A percentile compares a stretch with the other conserved stretches of the same genome.
Conservation (phyloP, 495 filamentous ascomycete genomes). For the Penicillium flavigenum region DNA sequence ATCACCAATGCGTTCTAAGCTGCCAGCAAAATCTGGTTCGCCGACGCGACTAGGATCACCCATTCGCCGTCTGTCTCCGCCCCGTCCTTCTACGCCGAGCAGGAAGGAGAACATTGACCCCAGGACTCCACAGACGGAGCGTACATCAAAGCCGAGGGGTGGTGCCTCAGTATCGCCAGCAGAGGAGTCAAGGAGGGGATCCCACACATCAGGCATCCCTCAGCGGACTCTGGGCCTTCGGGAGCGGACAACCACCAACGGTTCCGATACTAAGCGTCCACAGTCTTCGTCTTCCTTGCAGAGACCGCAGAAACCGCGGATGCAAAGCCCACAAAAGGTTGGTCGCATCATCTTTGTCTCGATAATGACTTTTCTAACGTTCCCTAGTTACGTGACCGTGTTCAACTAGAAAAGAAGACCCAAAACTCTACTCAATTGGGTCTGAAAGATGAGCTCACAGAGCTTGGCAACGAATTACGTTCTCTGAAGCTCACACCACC, state of each 20-base stretch:
- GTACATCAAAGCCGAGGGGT: constrained; percentile 36
- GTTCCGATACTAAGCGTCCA: constrained; percentile 34
- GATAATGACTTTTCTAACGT: not conserved
- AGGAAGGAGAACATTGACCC: constrained; percentile 57
- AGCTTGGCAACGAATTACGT: constrained; percentile 80
- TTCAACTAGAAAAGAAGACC: constrained; percentile 74
- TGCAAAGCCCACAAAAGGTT: constrained; percentile 86
- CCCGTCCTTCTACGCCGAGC: constrained; percentile 49
- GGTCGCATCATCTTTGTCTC: not conserved
- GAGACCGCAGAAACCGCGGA: constrained; percentile 65
- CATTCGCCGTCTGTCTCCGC: constrained; percentile 38
- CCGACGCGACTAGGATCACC: constrained; percentile 37
- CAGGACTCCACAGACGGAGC: constrained; percentile 33
- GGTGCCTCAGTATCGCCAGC: constrained; percentile 43
- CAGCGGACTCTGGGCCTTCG: constrained; percentile 48
- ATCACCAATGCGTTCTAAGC: constrained; percentile 33
- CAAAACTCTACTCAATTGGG: constrained; percentile 65
- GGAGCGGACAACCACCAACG: constrained; percentile 52
- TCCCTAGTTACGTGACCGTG: constrained; percentile 71
- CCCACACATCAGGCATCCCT: constrained; percentile 56
- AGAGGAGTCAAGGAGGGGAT: constrained; percentile 46
- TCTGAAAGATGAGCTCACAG: constrained; percentile 72
- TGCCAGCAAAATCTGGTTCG: constrained; percentile 33
- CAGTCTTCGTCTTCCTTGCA: constrained; percentile 38
- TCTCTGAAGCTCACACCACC: constrained; percentile 49